Base-by-base conservation (phyloP, 1,139 yeast species). In the Nakaseomyces sp. region DNA sequence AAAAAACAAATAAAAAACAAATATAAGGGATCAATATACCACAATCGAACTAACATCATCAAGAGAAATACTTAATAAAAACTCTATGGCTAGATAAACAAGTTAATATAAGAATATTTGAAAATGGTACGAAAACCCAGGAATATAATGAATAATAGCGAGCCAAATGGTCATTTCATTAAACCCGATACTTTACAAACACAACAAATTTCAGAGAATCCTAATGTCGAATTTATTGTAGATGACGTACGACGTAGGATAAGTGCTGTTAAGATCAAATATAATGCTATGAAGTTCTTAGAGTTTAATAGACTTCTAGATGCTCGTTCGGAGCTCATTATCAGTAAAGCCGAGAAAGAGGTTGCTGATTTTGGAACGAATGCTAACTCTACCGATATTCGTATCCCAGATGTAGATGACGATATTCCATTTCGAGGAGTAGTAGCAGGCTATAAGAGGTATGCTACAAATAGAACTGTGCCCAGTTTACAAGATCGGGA, bases 361-460 rank as follows among this genome's bases (percentile, higher is more conserved):
- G 5, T 29, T 15, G 13, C 4, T 18, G 40, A 37, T 19, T 19
- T 25, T 6, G 36, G 8, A 5, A 17, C 13, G 5, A 26, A 39
- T 15, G 37, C 41, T 16, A 41, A 44, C n/a, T 42, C 48, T 33
- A 33, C 29, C 19, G 43, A 45, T 12, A 54, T 51, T 36, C 28
- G 9, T 8, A 17, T 20, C 17, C 25, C 38, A n/a, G 20, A 24
- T 13, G 40, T 26, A 13, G 40, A 42, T 13, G 41, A 49, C 1
- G 37, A 12, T 37, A 42, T 50, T 5, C 61, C 64, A 4, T 52
- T 50, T 35, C 53, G 61, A 9, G 56, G 58, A 12, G 60, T 58
- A 1, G 55, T 57, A 13, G 48, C 47, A 13, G 50, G 51, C 30
- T 45, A 45, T 29, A 54, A 54, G 36, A 62, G 60, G 30, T 53